A percentile compares a stretch with the other conserved stretches of the same genome.
These are phyloP conservation scores for Neurospora sp. DNA, from an alignment of 495 filamentous ascomycete genomes.

Conservation along the genomic window DNA sequence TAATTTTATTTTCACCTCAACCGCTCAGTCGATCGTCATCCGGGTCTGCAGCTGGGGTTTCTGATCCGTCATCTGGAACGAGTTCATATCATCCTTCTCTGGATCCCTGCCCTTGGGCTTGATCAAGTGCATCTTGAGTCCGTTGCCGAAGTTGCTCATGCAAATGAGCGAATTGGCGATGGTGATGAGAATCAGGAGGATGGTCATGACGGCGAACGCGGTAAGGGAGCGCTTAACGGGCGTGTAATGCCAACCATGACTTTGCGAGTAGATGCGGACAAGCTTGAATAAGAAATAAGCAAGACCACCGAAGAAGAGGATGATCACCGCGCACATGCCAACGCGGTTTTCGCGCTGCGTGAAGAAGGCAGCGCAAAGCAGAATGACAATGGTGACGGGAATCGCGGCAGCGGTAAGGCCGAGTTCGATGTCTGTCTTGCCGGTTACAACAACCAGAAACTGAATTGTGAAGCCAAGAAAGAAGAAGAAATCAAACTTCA, in stretches of 20 bases:
- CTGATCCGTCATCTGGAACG: conserved; percentile 53
- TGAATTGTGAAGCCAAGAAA: conserved; percentile 98
- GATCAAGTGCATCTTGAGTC: conserved; percentile 78
- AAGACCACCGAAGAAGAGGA: conserved; percentile 80
- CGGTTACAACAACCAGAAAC: conserved; percentile 83
- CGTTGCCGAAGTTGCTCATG: conserved; percentile 81
- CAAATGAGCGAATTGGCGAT: conserved; percentile 83
- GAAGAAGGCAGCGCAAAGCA: conserved; percentile 73
- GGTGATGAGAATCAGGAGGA: conserved; percentile 76
- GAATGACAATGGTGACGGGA: conserved; percentile 79
- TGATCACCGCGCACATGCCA: conserved; percentile 69
- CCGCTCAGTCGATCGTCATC: conserved; percentile 79
- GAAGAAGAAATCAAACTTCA: conserved; percentile 99
- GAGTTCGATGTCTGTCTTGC: conserved; percentile 61
- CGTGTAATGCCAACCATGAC: conserved; percentile 45
- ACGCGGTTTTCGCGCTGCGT: conserved; percentile 70
- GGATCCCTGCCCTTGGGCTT: conserved; percentile 51
- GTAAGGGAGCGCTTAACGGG: conserved; percentile 74
- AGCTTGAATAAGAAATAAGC: conserved; percentile 99
- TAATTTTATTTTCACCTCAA: neutral
- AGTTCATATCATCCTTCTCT: conserved; percentile 62
- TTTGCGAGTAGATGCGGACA: conserved; percentile 75
- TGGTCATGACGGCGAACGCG: conserved; percentile 86
- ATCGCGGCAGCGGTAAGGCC: conserved; percentile 80
- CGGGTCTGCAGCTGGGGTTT: conserved; percentile 54